phyloP scores from a whole-genome alignment of 2,329 filamentous ascomycete genomes.

The Periconia sp. region DNA sequence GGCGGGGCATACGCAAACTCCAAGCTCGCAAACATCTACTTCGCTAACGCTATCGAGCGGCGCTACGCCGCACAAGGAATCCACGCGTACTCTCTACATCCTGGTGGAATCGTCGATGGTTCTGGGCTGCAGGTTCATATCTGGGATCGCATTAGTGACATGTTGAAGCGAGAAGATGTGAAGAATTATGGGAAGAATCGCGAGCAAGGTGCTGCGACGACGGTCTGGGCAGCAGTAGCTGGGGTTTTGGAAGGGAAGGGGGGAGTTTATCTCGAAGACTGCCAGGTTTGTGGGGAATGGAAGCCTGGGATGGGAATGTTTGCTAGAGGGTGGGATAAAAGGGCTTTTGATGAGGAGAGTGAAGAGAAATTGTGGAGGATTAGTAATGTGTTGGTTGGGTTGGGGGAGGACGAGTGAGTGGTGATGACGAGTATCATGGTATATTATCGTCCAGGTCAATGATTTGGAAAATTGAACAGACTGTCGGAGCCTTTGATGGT shows the following conservation, averaged over 20 bases:
- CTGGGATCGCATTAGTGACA: background rate
- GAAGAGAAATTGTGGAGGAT: constrained; percentile 29
- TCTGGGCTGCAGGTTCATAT: constrained; percentile 2
- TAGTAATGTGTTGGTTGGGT: too few relatives aligned
- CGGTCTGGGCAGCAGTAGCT: constrained; percentile 34
- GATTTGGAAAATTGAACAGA: too few relatives aligned
- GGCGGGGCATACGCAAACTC: constrained; percentile 50
- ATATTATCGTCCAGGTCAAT: too few relatives aligned
- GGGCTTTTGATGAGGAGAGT: constrained; percentile 24
- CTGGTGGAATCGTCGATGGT: constrained; percentile 15
- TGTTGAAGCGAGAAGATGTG: background rate
- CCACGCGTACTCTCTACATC: constrained; percentile 34
- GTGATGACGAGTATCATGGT: too few relatives aligned
- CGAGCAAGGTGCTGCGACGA: constrained; percentile 44
- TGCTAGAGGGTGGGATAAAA: constrained; percentile 6
- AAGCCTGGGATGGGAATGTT: background rate
- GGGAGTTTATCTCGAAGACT: constrained; percentile 34
- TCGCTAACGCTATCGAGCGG: constrained; percentile 56
- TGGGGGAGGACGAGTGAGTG: too few relatives aligned
- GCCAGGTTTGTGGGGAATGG: constrained; percentile 17
- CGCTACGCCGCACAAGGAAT: constrained; percentile 49
- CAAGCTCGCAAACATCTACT: constrained; percentile 57
- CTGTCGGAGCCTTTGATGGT: too few relatives aligned
- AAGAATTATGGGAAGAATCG: constrained; percentile 20
- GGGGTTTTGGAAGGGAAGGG: constrained; percentile 38